Base-by-base conservation (phyloP, 148 eudicot species). In the Cornus suecica region DNA sequence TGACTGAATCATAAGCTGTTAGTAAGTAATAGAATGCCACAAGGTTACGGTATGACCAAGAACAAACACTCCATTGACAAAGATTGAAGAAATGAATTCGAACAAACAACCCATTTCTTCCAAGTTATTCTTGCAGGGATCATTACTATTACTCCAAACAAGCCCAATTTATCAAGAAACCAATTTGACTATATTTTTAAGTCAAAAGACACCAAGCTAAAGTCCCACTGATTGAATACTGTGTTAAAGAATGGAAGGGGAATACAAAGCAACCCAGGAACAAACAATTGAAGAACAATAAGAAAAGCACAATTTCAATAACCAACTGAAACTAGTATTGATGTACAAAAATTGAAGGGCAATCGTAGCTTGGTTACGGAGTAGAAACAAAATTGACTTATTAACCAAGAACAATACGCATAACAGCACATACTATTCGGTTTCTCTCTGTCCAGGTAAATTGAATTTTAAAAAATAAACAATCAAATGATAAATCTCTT, bases 401-500 rank as follows among this genome's bases (percentile, higher is more conserved):
- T 28, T 48, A 54, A 27, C 8, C 28, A 42, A 61, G 60, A 68
- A 75, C 24, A 27, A 14, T 66, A 81, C 13, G 30, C 31, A 72
- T 29, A 56, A 63, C 34, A 71, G 29, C 66, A 71, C 66, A 80
- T 66, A 69, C 74, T 64, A 26, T 65, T 61, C 52, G 61, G 23
- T 52, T 70, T 51, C 65, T 61, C 69, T 54, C 20, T 70, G 72
- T 56, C 26, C 62, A 65, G 63, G 73, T 27, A 69, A 60, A 61
- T 54, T 65, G n/a, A n/a, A 30, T 34, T 4, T 52, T 74, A 31
- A 63, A 24, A 70, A 76, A 54, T 31, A 77, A 73, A 68, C 65
- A 24, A 75, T 62, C 56, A 45, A 52, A 71, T 73, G 76, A 73
- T 65, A 69, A 75, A 72, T 74, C 42, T 69, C 71, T 66, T 68